A percentile compares a stretch with the other conserved stretches of the same genome.
Conservation (phyloP, 2,329 filamentous ascomycete genomes). For the Aspergillus phoenicis region DNA sequence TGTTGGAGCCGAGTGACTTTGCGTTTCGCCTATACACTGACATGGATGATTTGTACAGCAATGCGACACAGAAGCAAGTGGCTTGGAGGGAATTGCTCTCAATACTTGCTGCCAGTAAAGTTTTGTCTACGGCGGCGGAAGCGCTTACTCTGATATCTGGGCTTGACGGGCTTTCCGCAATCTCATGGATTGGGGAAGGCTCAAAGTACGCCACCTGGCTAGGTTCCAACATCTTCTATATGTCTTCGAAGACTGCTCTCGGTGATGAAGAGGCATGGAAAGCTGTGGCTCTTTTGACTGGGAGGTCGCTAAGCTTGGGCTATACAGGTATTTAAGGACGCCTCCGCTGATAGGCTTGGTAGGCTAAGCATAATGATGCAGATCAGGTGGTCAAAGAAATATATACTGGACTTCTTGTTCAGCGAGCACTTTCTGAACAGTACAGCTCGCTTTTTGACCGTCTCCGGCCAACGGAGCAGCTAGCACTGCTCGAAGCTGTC, state of each 20-base stretch:
- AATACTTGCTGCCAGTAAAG: slow-evolving; percentile 61
- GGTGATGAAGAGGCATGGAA: slow-evolving; percentile 34
- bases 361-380: slow-evolving; percentile 27
- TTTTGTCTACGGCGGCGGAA: slow-evolving; percentile 62
- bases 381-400: slow-evolving; percentile 45
- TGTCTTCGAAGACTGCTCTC: slow-evolving; percentile 47
- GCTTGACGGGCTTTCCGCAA: slow-evolving; percentile 25
- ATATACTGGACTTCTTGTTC: slow-evolving; percentile 41
- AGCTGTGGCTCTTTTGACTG: slow-evolving; percentile 49
- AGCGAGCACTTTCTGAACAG: slow-evolving; percentile 27
- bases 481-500: slow-evolving; percentile 47
- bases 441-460: slow-evolving; percentile 44
- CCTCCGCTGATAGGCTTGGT: not conserved
- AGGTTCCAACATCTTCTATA: slow-evolving; percentile 60
- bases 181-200: slow-evolving; percentile 67
- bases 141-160: slow-evolving; percentile 46
- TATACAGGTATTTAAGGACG: slow-evolving; percentile 61
- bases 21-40: slow-evolving; percentile 50
- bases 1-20: slow-evolving; percentile 50
- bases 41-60: slow-evolving; percentile 44
- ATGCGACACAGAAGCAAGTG: slow-evolving; percentile 51
- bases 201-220: slow-evolving; percentile 71
- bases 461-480: slow-evolving; percentile 54
- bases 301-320: slow-evolving; percentile 69
- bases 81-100: slow-evolving; percentile 66